These are phyloP conservation scores for Cyberlindnera veronae DNA, from an alignment of 805 yeast genomes.

Conservation along the genomic window DNA sequence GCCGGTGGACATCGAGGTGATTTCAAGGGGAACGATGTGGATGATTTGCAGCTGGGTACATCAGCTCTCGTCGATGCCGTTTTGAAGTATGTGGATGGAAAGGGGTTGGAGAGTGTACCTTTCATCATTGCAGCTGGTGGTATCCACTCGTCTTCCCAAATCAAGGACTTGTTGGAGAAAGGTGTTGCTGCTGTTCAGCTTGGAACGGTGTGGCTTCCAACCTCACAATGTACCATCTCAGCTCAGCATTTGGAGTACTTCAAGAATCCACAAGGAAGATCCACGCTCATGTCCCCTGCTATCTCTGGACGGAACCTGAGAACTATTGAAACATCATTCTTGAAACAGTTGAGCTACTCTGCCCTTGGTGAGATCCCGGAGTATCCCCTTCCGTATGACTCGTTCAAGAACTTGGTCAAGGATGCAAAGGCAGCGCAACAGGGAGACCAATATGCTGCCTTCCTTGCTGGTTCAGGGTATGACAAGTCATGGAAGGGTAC, in stretches of 20 bases:
- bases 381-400: conserved; percentile 27
- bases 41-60: conserved; percentile 35
- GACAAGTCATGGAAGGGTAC: conserved; percentile 19
- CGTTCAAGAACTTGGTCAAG: conserved; percentile 18
- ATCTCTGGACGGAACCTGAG: conserved; percentile 27
- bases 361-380: conserved; percentile 16
- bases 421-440: conserved; percentile 4
- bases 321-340: conserved; percentile 25
- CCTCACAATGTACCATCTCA: conserved; percentile 18
- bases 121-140: conserved; percentile 54
- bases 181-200: conserved; percentile 56
- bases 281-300: conserved; percentile 28
- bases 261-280: conserved; percentile 17
- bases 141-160: conserved; percentile 33
- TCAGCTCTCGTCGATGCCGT: conserved; percentile 24
- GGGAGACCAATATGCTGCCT: conserved; percentile 10
- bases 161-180: conserved; percentile 29
- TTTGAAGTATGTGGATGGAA: conserved; percentile 18
- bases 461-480: conserved; percentile 20
- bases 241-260: conserved; percentile 13
- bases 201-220: conserved; percentile 47
- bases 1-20: conserved; percentile 68
- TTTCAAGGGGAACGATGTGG: conserved; percentile 33
- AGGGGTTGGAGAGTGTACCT: conserved; percentile 12
- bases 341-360: conserved; percentile 12